Base-by-base conservation (phyloP, 768 basidiomycete genomes). In the Lactarius hatsudake region DNA sequence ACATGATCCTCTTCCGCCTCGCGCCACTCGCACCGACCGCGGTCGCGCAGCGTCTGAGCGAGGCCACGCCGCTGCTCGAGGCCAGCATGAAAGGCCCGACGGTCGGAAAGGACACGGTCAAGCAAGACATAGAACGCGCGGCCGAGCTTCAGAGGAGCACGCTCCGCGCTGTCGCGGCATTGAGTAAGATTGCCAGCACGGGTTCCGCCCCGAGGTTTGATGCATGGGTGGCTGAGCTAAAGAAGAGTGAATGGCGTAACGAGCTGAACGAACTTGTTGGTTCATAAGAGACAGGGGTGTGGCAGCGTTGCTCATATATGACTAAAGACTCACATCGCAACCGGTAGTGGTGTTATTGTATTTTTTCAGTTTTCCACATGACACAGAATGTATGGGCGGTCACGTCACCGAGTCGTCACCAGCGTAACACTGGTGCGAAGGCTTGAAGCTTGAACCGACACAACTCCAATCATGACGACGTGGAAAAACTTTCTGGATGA, bases 31-130 rank as follows among this genome's bases (percentile, higher is more conserved):
- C 94, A 2, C 93, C 93, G 17, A 87, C 90, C 0, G 87, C 91
- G 38, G 87, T 98, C 30, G 83, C 90, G 1, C 90, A 90, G 69
- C 85, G 91, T 30, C 81, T 98, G 65, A 93, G 95, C 71, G 91
- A 91, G 67, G 87, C 89, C 28, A 91, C 93, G 32, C 89, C 91
- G 6, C 86, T 87, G 62, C 82, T 98, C 68, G 91, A 93, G 75
- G 87, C 87, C 76, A 91, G 93, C 45, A 94, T 98, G 87, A 91
- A 94, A 74, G 93, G 93, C 1, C 86, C 90, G 8, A 88, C 85
- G 7, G 86, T 93, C 51, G 93, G 92, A 61, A 98, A 98, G 79
- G 96, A 98, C 74, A 93, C 94, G 0, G 96, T 97, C 58, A 98
- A 98, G 78, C 93, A 94, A 76, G 93, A 94, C 71, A 75, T 94